These are phyloP conservation scores for Exophiala dermatitidis DNA, from an alignment of 2,329 filamentous ascomycete genomes.

Conservation along the genomic window DNA sequence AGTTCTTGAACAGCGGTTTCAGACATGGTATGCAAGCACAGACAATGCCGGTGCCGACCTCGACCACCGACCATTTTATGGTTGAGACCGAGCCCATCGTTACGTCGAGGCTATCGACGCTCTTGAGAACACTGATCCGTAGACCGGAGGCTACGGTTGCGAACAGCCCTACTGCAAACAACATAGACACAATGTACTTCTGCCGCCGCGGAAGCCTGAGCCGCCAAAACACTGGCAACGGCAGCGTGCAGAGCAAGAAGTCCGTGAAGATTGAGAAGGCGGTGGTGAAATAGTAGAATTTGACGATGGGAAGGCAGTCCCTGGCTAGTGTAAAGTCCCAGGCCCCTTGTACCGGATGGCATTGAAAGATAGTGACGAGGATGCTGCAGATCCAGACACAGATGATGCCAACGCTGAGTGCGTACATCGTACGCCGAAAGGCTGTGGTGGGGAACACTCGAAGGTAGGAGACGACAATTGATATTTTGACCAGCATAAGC, in stretches of 20 bases:
- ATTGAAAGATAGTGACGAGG: slow-evolving; percentile 41
- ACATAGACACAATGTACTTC: slow-evolving; percentile 41
- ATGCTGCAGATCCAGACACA: slow-evolving; percentile 34
- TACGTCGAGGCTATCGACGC: slow-evolving; percentile 32
- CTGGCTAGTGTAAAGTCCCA: slow-evolving; percentile 35
- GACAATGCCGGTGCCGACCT: slow-evolving; percentile 39
- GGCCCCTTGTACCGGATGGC: slow-evolving; percentile 36
- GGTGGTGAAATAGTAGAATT: slow-evolving; percentile 49
- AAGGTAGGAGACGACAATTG: slow-evolving; percentile 30
- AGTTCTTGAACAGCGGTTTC: slow-evolving; percentile 38
- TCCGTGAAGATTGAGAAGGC: slow-evolving; percentile 56
- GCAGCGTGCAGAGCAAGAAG: slow-evolving; percentile 48
- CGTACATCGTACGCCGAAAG: slow-evolving; percentile 21
- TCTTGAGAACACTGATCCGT: slow-evolving; percentile 41
- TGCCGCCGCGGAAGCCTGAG: slow-evolving; percentile 45
- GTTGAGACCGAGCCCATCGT: slow-evolving; percentile 36
- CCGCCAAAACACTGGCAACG: slow-evolving; percentile 43
- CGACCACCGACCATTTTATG: slow-evolving; percentile 44
- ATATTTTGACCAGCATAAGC: slow-evolving; percentile 33
- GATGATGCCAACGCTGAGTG: slow-evolving; percentile 18
- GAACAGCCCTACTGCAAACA: slow-evolving; percentile 48
- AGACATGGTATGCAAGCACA: slow-evolving; percentile 40
- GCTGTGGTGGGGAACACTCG: slow-evolving; percentile 30
- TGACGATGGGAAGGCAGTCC: slow-evolving; percentile 43
- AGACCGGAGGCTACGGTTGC: slow-evolving; percentile 44